These are phyloP conservation scores for Hyphochytrium catenoides DNA, from an alignment of 352 stramenopile genomes.

Conservation along the genomic window DNA sequence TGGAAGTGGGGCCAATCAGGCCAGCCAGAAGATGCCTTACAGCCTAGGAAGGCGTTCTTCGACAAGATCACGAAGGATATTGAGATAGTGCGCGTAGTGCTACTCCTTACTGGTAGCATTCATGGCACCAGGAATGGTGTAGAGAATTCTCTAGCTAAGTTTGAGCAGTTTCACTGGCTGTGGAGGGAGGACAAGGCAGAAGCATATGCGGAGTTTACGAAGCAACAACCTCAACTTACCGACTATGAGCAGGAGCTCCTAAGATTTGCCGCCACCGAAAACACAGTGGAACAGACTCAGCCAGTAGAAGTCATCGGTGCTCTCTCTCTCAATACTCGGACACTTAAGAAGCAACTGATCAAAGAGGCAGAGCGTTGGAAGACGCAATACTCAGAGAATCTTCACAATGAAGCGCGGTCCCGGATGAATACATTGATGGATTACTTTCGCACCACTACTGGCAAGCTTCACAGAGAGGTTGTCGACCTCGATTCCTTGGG, in stretches of 20 bases:
- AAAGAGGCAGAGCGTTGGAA: constrained; percentile 92
- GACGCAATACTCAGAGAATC: constrained; percentile 86
- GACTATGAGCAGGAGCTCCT: constrained; percentile 90
- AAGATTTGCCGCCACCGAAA: constrained; percentile 73
- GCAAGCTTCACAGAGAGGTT: constrained; percentile 76
- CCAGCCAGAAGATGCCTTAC: constrained; percentile 12
- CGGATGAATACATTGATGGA: constrained; percentile 83
- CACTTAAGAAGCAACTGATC: constrained; percentile 87
- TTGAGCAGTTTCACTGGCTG: constrained; percentile 87
- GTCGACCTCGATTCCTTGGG: constrained; percentile 86
- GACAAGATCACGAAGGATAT: constrained; percentile 95
- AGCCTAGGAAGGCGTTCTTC: constrained; percentile 86
- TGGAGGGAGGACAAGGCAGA: constrained; percentile 93
- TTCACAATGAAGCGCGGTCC: constrained; percentile 75
- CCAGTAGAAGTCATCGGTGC: constrained; percentile 87
- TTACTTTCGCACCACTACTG: constrained; percentile 81
- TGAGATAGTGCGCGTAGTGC: constrained; percentile 88
- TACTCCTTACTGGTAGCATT: constrained; percentile 89
- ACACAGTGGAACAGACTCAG: constrained; percentile 11
- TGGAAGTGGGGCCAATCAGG: constrained; percentile 71
- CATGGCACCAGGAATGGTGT: constrained; percentile 92
- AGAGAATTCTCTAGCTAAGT: constrained; percentile 85
- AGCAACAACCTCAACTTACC: constrained; percentile 76
- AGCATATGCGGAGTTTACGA: constrained; percentile 80
- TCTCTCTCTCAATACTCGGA: constrained; percentile 84